phyloP scores from a whole-genome alignment of 495 filamentous ascomycete genomes.

The Lasiosphaeriaceae sp. region DNA sequence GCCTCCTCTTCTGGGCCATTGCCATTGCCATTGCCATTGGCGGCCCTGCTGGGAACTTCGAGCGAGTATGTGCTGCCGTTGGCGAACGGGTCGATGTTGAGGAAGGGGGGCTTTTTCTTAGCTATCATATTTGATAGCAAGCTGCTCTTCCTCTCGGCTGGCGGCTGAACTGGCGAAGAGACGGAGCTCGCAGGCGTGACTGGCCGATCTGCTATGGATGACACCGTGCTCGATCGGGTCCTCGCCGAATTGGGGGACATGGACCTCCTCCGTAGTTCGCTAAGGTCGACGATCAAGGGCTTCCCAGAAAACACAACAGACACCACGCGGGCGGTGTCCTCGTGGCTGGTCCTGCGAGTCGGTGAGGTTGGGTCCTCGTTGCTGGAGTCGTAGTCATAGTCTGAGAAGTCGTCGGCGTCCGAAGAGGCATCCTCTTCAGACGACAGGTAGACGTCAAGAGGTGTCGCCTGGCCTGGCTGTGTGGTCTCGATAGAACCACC shows the following conservation, averaged over 20 bases:
- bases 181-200: conserved; percentile 31
- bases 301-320: conserved; percentile 47
- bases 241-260: conserved; percentile 30
- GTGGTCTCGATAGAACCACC: conserved; percentile 28
- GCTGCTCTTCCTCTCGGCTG: conserved; percentile 30
- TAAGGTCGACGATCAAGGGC: conserved; percentile 44
- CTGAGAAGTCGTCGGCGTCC: conserved; percentile 47
- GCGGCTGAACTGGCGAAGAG: conserved; percentile 15
- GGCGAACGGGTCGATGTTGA: conserved; percentile 46
- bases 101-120: conserved; percentile 38
- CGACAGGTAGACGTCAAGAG: conserved; percentile 47
- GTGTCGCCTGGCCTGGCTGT: conserved; percentile 25
- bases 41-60: conserved; percentile 23
- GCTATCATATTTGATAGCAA: conserved; percentile 31
- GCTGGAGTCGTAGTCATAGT: conserved; percentile 45
- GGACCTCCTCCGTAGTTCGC: conserved; percentile 32
- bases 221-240: conserved; percentile 26
- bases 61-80: conserved; percentile 35
- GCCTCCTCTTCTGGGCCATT: conserved; percentile 18
- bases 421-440: conserved; percentile 51
- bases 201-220: conserved; percentile 20
- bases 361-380: conserved; percentile 34
- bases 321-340: conserved; percentile 46
- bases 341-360: conserved; percentile 35
- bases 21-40: conserved; percentile 5